These are phyloP conservation scores for Eremothecium sinecaudum DNA, from an alignment of 1,139 yeast genomes.

Conservation along the genomic window DNA sequence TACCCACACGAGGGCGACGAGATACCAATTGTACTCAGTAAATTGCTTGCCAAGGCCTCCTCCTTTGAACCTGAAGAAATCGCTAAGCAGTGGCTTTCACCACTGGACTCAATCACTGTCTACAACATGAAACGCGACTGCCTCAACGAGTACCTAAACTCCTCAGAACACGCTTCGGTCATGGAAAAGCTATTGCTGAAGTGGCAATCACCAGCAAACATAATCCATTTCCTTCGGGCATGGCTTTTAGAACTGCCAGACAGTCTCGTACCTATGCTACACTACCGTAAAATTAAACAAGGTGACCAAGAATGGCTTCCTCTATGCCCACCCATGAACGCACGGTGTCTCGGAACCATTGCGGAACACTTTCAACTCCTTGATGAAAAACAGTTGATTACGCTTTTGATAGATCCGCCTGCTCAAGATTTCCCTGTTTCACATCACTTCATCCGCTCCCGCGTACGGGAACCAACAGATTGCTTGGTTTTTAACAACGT, in stretches of 20 bases:
- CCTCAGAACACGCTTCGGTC: neutral
- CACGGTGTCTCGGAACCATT: slow-evolving; percentile 4
- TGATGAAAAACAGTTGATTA: neutral
- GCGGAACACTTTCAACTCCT: slow-evolving; percentile 13
- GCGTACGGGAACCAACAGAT: slow-evolving; percentile 5
- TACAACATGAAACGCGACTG: slow-evolving; percentile 8
- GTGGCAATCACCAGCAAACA: slow-evolving; percentile 5
- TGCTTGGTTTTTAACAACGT: neutral
- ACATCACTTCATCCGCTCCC: slow-evolving; percentile 14
- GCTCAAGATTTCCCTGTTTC: slow-evolving; percentile 13
- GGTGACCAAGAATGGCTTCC: slow-evolving; percentile 4
- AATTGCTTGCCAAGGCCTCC: neutral
- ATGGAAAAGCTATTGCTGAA: slow-evolving; percentile 3
- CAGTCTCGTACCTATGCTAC: slow-evolving; percentile 25
- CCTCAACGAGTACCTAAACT: slow-evolving; percentile 3
- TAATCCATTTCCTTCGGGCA: slow-evolving; percentile 23
- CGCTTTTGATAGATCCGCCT: neutral
- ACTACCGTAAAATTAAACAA: slow-evolving; percentile 9
- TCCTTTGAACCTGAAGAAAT: neutral
- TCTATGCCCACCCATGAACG: slow-evolving; percentile 3
- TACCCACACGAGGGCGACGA: neutral
- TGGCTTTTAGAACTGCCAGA: slow-evolving; percentile 33
- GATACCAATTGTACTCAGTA: neutral
- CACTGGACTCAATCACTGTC: slow-evolving; percentile 4
- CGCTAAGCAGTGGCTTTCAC: slow-evolving; percentile 5